Conservation (phyloP, 805 yeast genomes). For the Ogataea ganodermae region DNA sequence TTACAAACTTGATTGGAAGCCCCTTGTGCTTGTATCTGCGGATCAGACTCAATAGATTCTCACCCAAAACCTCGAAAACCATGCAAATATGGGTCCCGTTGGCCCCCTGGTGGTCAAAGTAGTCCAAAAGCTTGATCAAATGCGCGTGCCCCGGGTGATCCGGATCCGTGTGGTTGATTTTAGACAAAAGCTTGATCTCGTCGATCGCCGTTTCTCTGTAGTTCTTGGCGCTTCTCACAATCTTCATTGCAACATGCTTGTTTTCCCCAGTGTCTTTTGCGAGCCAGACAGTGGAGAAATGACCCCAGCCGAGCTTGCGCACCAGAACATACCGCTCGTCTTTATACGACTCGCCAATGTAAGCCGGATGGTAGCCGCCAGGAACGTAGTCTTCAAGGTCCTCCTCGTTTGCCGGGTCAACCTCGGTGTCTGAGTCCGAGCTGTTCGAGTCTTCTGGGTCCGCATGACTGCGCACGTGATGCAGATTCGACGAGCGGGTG, state of each 20-base stretch:
- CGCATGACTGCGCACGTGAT: neutral
- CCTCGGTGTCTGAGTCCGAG: constrained; percentile 20
- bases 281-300: constrained; percentile 93
- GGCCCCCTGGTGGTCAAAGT: constrained; percentile 83
- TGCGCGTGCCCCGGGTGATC: constrained; percentile 80
- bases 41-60: constrained; percentile 82
- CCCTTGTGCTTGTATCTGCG: constrained; percentile 59
- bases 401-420: constrained; percentile 67
- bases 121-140: constrained; percentile 78
- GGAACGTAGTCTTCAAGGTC: constrained; percentile 78
- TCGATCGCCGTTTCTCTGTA: constrained; percentile 94
- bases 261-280: constrained; percentile 62
- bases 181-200: constrained; percentile 79
- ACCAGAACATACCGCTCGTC: constrained; percentile 70
- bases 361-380: constrained; percentile 97
- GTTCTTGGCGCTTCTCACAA: constrained; percentile 86
- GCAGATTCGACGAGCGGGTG: no score
- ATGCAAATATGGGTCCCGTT: constrained; percentile 93
- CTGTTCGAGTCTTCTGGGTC: constrained; percentile 6
- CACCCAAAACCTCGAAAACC: constrained; percentile 98
- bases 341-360: constrained; percentile 81
- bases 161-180: constrained; percentile 60
- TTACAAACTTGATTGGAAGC: constrained; percentile 55
- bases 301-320: constrained; percentile 98
- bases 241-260: constrained; percentile 88